These are phyloP conservation scores for Aureobasidium sp. DNA, from an alignment of 2,329 filamentous ascomycete genomes.

Conservation along the genomic window DNA sequence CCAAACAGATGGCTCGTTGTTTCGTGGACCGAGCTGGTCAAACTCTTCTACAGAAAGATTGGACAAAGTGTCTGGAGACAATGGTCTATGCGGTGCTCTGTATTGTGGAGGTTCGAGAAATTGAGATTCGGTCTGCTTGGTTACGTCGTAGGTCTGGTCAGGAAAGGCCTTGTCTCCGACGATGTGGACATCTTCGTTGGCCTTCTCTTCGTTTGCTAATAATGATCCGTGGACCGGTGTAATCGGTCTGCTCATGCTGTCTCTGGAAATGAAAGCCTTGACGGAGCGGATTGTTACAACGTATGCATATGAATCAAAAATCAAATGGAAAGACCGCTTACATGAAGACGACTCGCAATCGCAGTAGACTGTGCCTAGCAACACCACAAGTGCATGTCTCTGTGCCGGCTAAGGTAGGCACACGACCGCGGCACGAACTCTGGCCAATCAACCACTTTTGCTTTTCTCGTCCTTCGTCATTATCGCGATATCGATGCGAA, in stretches of 20 bases:
- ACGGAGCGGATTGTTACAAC: neutral
- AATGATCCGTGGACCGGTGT: neutral
- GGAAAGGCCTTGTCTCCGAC: neutral
- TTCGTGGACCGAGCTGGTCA: constrained; percentile 22
- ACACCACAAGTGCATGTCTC: neutral
- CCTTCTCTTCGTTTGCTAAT: neutral
- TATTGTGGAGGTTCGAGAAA: constrained; percentile 9
- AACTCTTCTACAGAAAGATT: constrained; percentile 30
- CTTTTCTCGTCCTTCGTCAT: constrained; percentile 10
- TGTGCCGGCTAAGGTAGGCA: constrained; percentile 1
- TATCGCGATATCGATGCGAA: neutral
- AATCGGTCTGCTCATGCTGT: neutral
- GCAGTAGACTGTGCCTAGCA: neutral
- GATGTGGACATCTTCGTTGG: neutral
- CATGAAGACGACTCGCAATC: neutral
- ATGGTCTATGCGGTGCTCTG: constrained; percentile 26
- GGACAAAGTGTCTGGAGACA: constrained; percentile 40
- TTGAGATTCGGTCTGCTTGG: neutral
- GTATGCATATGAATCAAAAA: neutral
- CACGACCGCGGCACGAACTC: neutral
- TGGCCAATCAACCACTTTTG: constrained; percentile 6
- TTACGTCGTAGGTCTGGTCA: neutral
- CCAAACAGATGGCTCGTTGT: neutral
- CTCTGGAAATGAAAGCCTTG: neutral
- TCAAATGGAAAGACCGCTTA: neutral